These are phyloP conservation scores for Cudoniella acicularis DNA, from an alignment of 495 filamentous ascomycete species.

Conservation along the genomic window DNA sequence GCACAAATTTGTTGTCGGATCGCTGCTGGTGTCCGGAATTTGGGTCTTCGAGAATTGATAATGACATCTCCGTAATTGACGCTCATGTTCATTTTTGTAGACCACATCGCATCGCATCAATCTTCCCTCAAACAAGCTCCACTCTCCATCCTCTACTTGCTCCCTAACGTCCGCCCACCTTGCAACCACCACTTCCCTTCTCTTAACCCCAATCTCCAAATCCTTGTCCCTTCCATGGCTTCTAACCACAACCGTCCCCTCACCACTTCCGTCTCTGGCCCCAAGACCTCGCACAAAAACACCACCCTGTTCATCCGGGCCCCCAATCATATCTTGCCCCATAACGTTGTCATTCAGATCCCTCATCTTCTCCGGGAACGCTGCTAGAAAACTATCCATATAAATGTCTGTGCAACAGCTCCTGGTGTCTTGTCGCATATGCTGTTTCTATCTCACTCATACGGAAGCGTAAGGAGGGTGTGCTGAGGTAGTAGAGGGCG, in stretches of 20 bases:
- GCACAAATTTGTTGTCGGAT: too few species aligned
- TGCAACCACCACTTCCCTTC: slow-evolving; percentile 82
- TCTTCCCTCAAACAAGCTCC: slow-evolving; percentile 64
- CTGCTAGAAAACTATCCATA: slow-evolving; percentile 69
- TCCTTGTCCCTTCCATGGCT: slow-evolving; percentile 56
- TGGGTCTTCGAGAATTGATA: too few species aligned
- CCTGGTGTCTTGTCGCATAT: slow-evolving; percentile 79
- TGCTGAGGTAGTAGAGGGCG: slow-evolving; percentile 57
- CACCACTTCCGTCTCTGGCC: slow-evolving; percentile 44
- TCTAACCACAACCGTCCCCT: slow-evolving; percentile 24
- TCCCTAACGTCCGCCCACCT: slow-evolving; percentile 79
- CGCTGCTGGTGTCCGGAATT: too few species aligned
- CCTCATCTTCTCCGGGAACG: slow-evolving; percentile 73
- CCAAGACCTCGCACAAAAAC: slow-evolving; percentile 79
- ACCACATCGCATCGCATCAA: too few species aligned
- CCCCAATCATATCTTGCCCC: slow-evolving; percentile 87
- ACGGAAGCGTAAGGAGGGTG: slow-evolving; percentile 21
- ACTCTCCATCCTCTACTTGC: slow-evolving; percentile 68
- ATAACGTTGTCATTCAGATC: slow-evolving; percentile 86
- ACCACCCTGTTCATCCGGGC: slow-evolving; percentile 73
- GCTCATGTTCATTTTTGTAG: too few species aligned
- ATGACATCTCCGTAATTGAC: too few species aligned
- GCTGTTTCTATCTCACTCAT: slow-evolving; percentile 68
- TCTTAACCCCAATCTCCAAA: slow-evolving; percentile 56
- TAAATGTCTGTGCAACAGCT: slow-evolving; percentile 80